phyloP scores from a whole-genome alignment of 371 early-diverging fungal species.

The Saksenaea oblongispora region DNA sequence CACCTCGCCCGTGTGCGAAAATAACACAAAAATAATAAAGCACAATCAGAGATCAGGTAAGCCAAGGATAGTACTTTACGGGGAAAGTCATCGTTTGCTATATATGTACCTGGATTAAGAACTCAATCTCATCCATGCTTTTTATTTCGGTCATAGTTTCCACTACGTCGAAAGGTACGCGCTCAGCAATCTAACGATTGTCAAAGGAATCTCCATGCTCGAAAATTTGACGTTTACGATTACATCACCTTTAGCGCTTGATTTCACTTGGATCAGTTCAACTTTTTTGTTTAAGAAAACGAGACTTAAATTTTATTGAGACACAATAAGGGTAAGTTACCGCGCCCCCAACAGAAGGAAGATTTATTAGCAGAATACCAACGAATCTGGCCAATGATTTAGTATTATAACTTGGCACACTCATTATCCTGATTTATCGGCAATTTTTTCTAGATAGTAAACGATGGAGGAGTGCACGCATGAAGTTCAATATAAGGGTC shows the following conservation, averaged over 20 bases:
- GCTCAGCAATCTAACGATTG: neutral
- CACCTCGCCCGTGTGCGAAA: neutral
- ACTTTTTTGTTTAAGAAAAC: neutral
- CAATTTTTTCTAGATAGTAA: neutral
- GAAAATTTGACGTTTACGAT: neutral
- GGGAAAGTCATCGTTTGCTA: neutral
- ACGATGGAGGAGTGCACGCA: slow-evolving; percentile 66
- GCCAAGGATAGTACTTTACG: neutral
- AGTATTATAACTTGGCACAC: neutral
- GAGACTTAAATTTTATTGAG: neutral
- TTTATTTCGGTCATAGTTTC: neutral
- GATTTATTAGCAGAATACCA: neutral
- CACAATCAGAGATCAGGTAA: slow-evolving; percentile 1
- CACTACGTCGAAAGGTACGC: neutral
- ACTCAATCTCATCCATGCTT: neutral
- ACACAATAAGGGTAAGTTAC: neutral
- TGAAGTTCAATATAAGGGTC: slow-evolving; percentile 76
- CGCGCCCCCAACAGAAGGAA: neutral
- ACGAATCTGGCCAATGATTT: neutral
- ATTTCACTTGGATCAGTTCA: neutral
- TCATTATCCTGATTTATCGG: neutral
- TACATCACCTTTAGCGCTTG: neutral
- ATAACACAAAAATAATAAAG: neutral
- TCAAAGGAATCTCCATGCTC: neutral
- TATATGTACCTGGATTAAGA: neutral